Evolutionary conservation across 768 basidiomycete genomes (phyloP).

Genomic region (Rossbeevera mucosa): DNA sequence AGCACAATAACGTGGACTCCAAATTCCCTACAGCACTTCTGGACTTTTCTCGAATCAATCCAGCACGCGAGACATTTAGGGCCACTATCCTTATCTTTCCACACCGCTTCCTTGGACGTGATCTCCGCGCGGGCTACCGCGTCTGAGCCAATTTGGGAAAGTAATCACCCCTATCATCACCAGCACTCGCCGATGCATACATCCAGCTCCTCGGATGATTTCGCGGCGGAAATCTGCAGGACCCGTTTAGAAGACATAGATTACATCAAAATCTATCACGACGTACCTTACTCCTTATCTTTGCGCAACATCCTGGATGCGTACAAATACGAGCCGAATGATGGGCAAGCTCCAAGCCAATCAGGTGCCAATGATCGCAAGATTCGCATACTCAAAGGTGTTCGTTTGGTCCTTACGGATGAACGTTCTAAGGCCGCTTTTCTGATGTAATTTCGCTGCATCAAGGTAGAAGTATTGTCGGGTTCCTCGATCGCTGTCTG

Average conservation of each 20-base stretch:
- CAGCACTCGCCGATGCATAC: constrained; percentile 14
- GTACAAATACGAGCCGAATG: constrained; percentile 37
- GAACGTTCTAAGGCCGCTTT: constrained; percentile 42
- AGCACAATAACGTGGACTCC: constrained; percentile 46
- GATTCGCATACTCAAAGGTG: constrained; percentile 44
- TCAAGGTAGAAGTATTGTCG: constrained; percentile 16
- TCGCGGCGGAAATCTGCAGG: constrained; percentile 14
- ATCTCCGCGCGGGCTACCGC: constrained; percentile 7
- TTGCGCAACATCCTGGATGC: constrained; percentile 49
- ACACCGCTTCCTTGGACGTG: constrained; percentile 27
- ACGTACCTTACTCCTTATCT: constrained; percentile 42
- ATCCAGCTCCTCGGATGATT: constrained; percentile 4
- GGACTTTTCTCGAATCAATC: constrained; percentile 45
- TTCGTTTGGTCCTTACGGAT: constrained; percentile 46
- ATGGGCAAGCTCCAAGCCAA: constrained; percentile 14
- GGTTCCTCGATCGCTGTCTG: constrained; percentile 5
- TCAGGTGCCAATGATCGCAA: constrained; percentile 32
- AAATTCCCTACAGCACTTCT: constrained; percentile 40
- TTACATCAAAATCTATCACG: constrained; percentile 59
- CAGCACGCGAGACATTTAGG: constrained; percentile 38
- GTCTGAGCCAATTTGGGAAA: constrained; percentile 22
- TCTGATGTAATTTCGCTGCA: constrained; percentile 31
- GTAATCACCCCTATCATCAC: constrained; percentile 21
- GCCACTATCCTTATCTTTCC: constrained; percentile 47
- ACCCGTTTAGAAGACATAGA: constrained; percentile 35